These are phyloP conservation scores for Xylariaceae sp. DNA, from an alignment of 2,329 filamentous ascomycete species.

Conservation along the genomic window DNA sequence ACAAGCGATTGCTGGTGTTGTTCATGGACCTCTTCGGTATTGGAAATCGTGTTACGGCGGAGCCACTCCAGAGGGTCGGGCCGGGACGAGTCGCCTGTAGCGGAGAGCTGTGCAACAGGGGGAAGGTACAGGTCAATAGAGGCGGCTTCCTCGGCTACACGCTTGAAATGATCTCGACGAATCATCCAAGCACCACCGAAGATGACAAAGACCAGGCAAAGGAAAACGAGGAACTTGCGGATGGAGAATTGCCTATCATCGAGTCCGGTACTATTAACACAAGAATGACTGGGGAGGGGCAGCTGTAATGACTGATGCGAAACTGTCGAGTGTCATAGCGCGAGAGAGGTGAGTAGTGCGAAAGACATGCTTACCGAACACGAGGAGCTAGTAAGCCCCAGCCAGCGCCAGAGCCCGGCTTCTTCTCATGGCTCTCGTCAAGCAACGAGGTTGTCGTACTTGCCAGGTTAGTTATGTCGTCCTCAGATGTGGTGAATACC, in stretches of 20 bases:
- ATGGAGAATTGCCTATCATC: constrained; percentile 22
- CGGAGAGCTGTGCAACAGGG: constrained; percentile 20
- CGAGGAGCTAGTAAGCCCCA: constrained; percentile 20
- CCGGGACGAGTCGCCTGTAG: constrained; percentile 4
- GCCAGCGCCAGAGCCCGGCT: constrained; percentile 5
- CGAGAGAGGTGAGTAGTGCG: background rate
- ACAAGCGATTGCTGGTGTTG: constrained; percentile 16
- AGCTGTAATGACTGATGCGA: background rate
- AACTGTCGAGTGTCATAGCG: background rate
- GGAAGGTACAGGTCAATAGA: constrained; percentile 23
- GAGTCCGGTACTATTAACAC: constrained; percentile 23
- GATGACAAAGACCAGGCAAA: constrained; percentile 18
- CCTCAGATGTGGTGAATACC: constrained; percentile 7
- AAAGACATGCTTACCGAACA: constrained; percentile 22
- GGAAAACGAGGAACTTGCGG: constrained; percentile 18
- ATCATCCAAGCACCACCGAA: constrained; percentile 21
- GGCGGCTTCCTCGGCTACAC: constrained; percentile 5
- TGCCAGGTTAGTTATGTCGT: constrained; percentile 7
- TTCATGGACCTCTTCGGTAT: constrained; percentile 15
- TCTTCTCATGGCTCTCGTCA: constrained; percentile 13
- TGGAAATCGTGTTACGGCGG: constrained; percentile 23
- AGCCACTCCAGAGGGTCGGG: constrained; percentile 25
- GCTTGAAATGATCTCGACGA: constrained; percentile 16
- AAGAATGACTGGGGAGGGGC: constrained; percentile 7
- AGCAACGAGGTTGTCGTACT: constrained; percentile 13